phyloP scores from a whole-genome alignment of 768 basidiomycete genomes.

The Amanita fuliginea region DNA sequence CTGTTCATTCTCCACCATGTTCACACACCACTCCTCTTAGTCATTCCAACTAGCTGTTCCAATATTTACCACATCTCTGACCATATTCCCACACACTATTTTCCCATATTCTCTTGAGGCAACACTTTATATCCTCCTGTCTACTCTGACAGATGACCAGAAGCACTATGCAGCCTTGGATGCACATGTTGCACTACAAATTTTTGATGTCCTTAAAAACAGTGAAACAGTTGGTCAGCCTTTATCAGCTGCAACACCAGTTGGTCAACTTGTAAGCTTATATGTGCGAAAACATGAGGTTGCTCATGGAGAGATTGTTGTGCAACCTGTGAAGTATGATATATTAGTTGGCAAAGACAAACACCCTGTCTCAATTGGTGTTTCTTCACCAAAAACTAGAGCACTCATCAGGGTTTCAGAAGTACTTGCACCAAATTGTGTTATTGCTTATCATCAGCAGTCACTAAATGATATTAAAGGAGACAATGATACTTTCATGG shows the following conservation, averaged over 20 bases:
- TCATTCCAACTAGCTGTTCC: no score
- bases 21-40: no score
- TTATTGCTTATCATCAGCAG: conserved; percentile 7
- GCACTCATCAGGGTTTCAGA: conserved; percentile 9
- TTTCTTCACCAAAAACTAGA: conserved; percentile 9
- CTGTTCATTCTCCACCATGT: no score
- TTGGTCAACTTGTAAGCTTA: conserved; percentile 10
- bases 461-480: conserved; percentile 6
- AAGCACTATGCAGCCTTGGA: conserved; percentile 10
- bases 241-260: conserved; percentile 6
- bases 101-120: no score
- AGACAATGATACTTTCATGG: conserved; percentile 2
- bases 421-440: conserved; percentile 10
- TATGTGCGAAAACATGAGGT: conserved; percentile 7
- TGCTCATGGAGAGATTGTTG: conserved; percentile 6
- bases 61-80: no score
- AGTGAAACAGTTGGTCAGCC: conserved; percentile 5
- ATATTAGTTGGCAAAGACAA: neutral
- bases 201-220: conserved; percentile 7
- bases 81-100: no score
- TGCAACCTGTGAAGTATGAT: conserved; percentile 3
- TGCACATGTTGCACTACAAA: conserved; percentile 6
- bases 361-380: conserved; percentile 1
- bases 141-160: neutral
- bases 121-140: no score